phyloP scores from a whole-genome alignment of 352 stramenopile species.

The Globisporangium paddicum region DNA sequence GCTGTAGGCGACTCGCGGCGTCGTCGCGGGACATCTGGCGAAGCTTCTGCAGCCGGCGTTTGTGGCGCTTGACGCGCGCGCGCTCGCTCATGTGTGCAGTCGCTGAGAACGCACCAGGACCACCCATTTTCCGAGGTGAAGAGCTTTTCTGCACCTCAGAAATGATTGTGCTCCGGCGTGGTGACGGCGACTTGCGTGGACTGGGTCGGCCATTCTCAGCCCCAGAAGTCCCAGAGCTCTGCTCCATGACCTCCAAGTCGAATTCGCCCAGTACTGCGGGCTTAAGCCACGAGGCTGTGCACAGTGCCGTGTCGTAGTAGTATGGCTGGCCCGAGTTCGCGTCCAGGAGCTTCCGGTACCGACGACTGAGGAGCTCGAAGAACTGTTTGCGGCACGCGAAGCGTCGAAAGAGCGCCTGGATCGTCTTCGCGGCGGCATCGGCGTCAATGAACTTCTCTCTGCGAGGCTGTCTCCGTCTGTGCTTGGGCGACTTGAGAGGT shows the following conservation, averaged over 20 bases:
- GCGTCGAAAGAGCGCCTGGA: constrained; percentile 57
- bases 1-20: constrained; percentile 50
- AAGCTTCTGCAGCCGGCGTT: constrained; percentile 52
- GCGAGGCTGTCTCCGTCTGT: constrained; percentile 3
- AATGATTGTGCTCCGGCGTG: constrained; percentile 11
- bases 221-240: not conserved
- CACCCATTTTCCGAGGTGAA: not conserved
- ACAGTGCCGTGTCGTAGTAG: constrained; percentile 61
- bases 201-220: not conserved
- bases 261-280: constrained; percentile 42
- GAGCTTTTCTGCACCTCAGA: not conserved
- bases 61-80: constrained; percentile 55
- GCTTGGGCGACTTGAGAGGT: constrained; percentile 14
- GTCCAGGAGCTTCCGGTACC: constrained; percentile 64
- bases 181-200: constrained; percentile 4
- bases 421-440: constrained; percentile 43
- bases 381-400: constrained; percentile 38
- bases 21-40: constrained; percentile 49
- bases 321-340: constrained; percentile 31
- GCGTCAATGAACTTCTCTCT: constrained; percentile 30
- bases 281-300: constrained; percentile 58
- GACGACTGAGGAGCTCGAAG: constrained; percentile 32
- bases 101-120: not conserved
- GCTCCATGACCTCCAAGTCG: constrained; percentile 39
- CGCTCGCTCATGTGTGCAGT: constrained; percentile 38